Base-by-base conservation (phyloP, 768 basidiomycete genomes). In the Hypholoma fasciculare region DNA sequence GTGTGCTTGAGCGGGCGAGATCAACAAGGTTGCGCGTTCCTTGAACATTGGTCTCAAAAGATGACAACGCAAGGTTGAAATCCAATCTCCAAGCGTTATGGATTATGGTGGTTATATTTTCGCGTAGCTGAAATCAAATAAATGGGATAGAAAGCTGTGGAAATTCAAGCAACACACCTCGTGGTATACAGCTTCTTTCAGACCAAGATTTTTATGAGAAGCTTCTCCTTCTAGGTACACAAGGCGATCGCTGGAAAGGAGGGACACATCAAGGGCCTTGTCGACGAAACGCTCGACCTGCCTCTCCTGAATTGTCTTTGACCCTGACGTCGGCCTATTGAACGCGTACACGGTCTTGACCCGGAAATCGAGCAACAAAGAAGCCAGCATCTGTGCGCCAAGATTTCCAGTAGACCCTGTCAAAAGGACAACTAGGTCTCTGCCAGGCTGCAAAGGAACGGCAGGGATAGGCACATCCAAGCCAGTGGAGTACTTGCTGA, bases 341-440 rank as follows among this genome's bases (percentile, higher is more conserved):
- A 78, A 52, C 7, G 71, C 73, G 54, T 74, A 79, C 2, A 77
- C 65, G 11, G 54, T 61, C 9, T 54, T 48, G 12, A 78, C 65
- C 6, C 60, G 39, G 3, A 64, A 46, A 26, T 71, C 64, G 13
- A 57, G 50, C 6, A 76, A 47, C 12, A 77, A 65, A 4, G 59
- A 38, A 16, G 63, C 70, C 14, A 79, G 61, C 5, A 77, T 52
- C 40, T 75, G 66, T 14, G 69, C 69, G 0, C 77, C 77, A 9
- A 79, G 62, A 7, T 65, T 64, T 0, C 77, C 77, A 1, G 76
- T 79, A 4, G 66, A 72, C 4, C 77, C 77, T 1, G 77, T 79
- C 17, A 78, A 39, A 37, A 78, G 63, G 1, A 77, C 64, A 8
- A 54, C 56, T 0, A 7, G 23, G 34, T 17, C 19, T 12, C 19